Evolutionary conservation across 2,329 filamentous ascomycete genomes (phyloP).

Genomic region (Pseudocercospora musae): DNA sequence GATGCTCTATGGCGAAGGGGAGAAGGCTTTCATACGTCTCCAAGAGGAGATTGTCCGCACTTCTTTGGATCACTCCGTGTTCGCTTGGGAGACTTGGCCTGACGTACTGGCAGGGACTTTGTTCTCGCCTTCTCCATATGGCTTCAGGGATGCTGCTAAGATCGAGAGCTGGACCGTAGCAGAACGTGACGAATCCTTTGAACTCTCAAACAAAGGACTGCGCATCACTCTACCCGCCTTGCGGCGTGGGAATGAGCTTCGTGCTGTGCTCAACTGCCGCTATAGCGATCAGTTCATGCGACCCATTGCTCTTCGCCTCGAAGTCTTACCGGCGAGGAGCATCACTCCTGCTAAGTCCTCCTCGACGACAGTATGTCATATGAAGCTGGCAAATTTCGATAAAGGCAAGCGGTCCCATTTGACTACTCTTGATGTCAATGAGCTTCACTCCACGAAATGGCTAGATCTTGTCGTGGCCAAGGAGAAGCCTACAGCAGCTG

Average conservation of each 20-base stretch:
- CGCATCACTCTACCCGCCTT: not conserved
- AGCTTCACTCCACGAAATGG: not conserved
- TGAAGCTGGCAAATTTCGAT: not conserved
- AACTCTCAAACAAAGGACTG: not conserved
- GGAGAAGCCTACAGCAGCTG: not conserved
- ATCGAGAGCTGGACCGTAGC: not conserved
- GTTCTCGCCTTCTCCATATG: not conserved
- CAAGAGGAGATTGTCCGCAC: conserved; percentile 22
- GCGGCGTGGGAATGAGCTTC: not conserved
- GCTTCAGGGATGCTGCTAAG: conserved; percentile 2
- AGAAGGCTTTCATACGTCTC: conserved; percentile 18
- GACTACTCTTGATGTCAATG: not conserved
- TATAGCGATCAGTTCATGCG: not conserved
- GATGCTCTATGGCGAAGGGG: conserved; percentile 20
- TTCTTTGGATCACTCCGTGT: conserved; percentile 22
- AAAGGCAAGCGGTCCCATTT: not conserved
- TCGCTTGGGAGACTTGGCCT: conserved; percentile 11
- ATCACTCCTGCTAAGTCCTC: not conserved
- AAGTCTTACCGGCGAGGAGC: not conserved
- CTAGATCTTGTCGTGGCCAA: not conserved
- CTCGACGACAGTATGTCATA: not conserved
- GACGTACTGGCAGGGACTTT: not conserved
- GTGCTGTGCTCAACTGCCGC: not conserved
- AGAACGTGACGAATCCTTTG: not conserved
- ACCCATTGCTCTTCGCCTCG: not conserved